Evolutionary conservation across 2,329 filamentous ascomycete species (phyloP).

Genomic region (Fusarium brachygibbosum): DNA sequence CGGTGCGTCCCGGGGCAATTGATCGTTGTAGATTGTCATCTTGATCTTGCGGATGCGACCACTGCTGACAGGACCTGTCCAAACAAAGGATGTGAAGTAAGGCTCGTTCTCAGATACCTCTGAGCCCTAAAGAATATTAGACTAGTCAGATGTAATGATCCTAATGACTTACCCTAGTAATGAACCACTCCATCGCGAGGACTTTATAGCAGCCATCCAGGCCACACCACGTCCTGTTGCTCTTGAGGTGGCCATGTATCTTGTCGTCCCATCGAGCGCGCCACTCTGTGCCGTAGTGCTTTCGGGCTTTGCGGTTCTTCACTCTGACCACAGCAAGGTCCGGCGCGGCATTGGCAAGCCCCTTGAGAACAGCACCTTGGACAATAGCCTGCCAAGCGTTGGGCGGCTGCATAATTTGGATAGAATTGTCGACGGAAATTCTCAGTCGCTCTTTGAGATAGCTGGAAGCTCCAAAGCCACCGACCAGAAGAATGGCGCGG

Average conservation of each 20-base stretch:
- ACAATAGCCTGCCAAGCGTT: slow-evolving; percentile 64
- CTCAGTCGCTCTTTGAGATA: slow-evolving; percentile 60
- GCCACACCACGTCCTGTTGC: slow-evolving; percentile 55
- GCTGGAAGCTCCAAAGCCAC: slow-evolving; percentile 61
- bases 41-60: slow-evolving; percentile 54
- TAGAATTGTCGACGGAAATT: slow-evolving; percentile 50
- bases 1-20: slow-evolving; percentile 51
- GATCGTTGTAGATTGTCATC: slow-evolving; percentile 56
- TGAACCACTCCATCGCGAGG: slow-evolving; percentile 61
- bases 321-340: slow-evolving; percentile 56
- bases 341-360: slow-evolving; percentile 56
- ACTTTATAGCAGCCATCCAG: slow-evolving; percentile 56
- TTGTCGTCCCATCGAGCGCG: slow-evolving; percentile 51
- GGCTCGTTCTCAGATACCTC: slow-evolving; percentile 58
- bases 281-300: slow-evolving; percentile 60
- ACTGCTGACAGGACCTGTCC: slow-evolving; percentile 51
- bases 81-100: slow-evolving; percentile 52
- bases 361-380: slow-evolving; percentile 64
- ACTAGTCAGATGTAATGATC: not conserved
- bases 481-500: slow-evolving; percentile 60
- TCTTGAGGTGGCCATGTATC: slow-evolving; percentile 50
- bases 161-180: slow-evolving; percentile 52
- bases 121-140: slow-evolving; percentile 50
- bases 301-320: slow-evolving; percentile 58
- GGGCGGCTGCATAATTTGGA: slow-evolving; percentile 61